These are phyloP conservation scores for Leishmania tarentolae DNA, from an alignment of 208 protist species.

Conservation along the genomic window DNA sequence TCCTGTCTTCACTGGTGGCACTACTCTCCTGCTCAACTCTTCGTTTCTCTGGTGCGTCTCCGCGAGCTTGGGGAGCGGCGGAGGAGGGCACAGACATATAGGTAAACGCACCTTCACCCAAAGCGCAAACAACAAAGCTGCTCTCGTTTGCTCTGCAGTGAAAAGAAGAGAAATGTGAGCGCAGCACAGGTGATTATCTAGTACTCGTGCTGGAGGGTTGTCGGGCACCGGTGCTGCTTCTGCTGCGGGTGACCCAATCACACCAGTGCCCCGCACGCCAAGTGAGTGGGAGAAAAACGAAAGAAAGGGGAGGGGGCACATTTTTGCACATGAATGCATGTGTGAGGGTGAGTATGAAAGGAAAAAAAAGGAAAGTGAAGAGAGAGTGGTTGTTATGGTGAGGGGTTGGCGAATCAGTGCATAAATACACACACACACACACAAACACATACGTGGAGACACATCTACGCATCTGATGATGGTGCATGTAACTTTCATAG, in stretches of 20 bases:
- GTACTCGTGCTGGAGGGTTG: background rate
- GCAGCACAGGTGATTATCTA: background rate
- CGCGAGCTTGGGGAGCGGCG: background rate
- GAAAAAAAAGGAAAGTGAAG: background rate
- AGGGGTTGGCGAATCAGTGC: background rate
- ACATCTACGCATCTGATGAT: background rate
- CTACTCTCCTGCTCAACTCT: background rate
- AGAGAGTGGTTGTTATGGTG: background rate
- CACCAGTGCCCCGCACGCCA: background rate
- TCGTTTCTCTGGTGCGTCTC: background rate
- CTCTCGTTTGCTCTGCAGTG: background rate
- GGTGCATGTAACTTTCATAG: background rate
- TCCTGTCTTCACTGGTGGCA: background rate
- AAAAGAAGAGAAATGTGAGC: background rate
- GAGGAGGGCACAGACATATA: background rate
- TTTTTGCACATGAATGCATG: slow-evolving; percentile 1
- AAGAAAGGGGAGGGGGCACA: background rate
- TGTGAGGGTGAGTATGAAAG: background rate
- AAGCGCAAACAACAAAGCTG: background rate
- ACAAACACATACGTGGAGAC: background rate
- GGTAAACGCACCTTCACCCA: background rate
- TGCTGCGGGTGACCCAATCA: background rate
- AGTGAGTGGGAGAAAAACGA: background rate
- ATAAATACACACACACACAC: too few relatives aligned
- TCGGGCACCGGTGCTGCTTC: background rate